Conservation (phyloP, 2,329 filamentous ascomycete species). For the Trichoderma lentiforme region DNA sequence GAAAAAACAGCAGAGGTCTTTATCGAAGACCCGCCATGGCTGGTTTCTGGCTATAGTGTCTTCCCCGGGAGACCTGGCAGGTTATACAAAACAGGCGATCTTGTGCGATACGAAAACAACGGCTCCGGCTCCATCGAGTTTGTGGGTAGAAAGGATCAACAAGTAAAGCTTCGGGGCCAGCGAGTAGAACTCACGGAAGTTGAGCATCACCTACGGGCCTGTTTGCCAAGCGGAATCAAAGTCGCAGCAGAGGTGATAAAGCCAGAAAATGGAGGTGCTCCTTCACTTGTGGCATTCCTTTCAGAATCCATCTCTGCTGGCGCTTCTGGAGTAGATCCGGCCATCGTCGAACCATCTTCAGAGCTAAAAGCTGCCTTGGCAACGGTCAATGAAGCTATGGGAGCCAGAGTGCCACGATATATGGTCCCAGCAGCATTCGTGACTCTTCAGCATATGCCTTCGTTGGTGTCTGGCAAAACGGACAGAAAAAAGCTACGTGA, state of each 20-base stretch:
- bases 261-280: conserved; percentile 39
- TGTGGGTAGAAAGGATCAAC: conserved; percentile 63
- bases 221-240: conserved; percentile 41
- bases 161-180: conserved; percentile 65
- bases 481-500: conserved; percentile 48
- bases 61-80: conserved; percentile 39
- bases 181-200: conserved; percentile 59
- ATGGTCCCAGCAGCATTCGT: conserved; percentile 50
- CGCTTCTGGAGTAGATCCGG: conserved; percentile 19
- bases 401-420: conserved; percentile 39
- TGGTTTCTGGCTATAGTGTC: conserved; percentile 37
- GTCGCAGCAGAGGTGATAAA: conserved; percentile 49
- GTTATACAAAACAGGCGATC: conserved; percentile 59
- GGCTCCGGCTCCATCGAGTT: conserved; percentile 54
- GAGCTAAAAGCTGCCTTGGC: conserved; percentile 32
- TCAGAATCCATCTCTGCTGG: conserved; percentile 26
- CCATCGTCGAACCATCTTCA: conserved; percentile 31
- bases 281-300: conserved; percentile 46
- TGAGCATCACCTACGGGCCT: conserved; percentile 46
- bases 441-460: conserved; percentile 44
- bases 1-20: conserved; percentile 58
- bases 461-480: conserved; percentile 47
- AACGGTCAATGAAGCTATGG: conserved; percentile 32
- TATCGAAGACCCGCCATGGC: conserved; percentile 53
- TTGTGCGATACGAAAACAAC: conserved; percentile 52